phyloP scores from a whole-genome alignment of 2,329 filamentous ascomycete genomes.

The Neopestalotiopsis sp. region DNA sequence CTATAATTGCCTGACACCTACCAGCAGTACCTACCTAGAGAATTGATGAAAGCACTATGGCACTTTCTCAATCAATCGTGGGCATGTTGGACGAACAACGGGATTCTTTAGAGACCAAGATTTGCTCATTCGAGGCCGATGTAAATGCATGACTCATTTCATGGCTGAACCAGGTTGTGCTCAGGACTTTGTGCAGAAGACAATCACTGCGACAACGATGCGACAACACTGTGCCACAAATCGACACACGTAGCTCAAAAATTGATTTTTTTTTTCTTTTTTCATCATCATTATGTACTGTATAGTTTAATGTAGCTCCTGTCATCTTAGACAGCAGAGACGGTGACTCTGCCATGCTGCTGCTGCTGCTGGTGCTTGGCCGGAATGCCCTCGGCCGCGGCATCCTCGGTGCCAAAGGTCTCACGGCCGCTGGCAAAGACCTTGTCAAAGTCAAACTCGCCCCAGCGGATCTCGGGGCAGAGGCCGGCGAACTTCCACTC shows the following conservation, averaged over 20 bases:
- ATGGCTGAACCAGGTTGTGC: no score
- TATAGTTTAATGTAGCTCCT: background rate
- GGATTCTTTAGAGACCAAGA: no score
- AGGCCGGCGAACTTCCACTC: conserved; percentile 67
- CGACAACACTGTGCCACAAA: no score
- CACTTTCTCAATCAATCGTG: no score
- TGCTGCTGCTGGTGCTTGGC: conserved; percentile 9
- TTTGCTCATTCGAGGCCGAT: no score
- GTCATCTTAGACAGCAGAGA: background rate
- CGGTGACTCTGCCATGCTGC: background rate
- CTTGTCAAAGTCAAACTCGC: conserved; percentile 62
- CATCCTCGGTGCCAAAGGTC: conserved; percentile 35
- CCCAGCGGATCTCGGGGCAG: conserved; percentile 59
- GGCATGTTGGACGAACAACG: no score
- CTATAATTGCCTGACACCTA: no score
- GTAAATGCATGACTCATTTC: no score
- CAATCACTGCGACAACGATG: no score
- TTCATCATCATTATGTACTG: background rate
- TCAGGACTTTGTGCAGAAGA: no score
- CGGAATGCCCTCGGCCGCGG: conserved; percentile 4
- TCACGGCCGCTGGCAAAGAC: conserved; percentile 52
- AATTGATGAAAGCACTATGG: no score
- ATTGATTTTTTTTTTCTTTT: background rate
- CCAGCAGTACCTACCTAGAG: no score
- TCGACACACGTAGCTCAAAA: background rate